Conservation (phyloP, 441 rosid species). For the Aquilaria agallochum region DNA sequence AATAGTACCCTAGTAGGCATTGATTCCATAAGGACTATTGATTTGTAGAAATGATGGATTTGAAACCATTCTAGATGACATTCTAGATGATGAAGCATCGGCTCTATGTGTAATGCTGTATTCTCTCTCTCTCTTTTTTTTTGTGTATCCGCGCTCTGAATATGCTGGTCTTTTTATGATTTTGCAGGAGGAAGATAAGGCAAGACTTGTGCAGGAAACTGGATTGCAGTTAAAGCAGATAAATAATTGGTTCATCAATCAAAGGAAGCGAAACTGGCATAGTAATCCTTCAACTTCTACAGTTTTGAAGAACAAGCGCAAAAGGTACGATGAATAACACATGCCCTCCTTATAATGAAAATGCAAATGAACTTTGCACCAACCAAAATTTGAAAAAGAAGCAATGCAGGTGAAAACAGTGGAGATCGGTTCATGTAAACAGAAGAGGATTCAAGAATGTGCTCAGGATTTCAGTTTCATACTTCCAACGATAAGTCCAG, state of each 20-base stretch:
- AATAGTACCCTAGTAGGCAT: too few species aligned
- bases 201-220: constrained; percentile 89
- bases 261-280: constrained; percentile 97
- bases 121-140: not conserved
- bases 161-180: not conserved
- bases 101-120: too few species aligned
- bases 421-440: constrained; percentile 52
- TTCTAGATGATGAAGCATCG: too few species aligned
- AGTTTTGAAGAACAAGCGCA: constrained; percentile 78
- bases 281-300: constrained; percentile 92
- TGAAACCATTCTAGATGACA: too few species aligned
- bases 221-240: constrained; percentile 96
- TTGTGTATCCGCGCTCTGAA: not conserved
- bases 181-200: constrained; percentile 95
- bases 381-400: constrained; percentile 40
- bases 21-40: too few species aligned
- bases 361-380: constrained; percentile 23
- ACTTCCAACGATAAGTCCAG: constrained; percentile 8
- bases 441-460: constrained; percentile 3
- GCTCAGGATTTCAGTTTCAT: not conserved
- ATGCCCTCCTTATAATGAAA: not conserved
- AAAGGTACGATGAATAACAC: constrained; percentile 48
- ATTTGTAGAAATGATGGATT: not conserved
- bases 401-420: constrained; percentile 92
- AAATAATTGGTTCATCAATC: constrained; percentile 98